phyloP scores from a whole-genome alignment of 441 rosid genomes.

The Syzygium malaccense region DNA sequence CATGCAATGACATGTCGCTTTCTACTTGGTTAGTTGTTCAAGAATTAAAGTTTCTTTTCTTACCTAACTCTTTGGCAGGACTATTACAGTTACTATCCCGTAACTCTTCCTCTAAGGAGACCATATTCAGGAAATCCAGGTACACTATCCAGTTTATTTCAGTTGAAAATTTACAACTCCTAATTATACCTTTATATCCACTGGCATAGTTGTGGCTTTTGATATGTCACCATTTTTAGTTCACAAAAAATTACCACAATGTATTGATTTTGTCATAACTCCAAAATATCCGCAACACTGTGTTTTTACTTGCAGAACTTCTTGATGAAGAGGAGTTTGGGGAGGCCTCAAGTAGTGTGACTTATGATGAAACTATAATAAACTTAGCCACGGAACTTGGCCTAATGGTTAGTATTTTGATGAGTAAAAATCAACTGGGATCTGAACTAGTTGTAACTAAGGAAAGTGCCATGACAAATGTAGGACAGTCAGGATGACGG shows the following conservation, averaged over 20 bases:
- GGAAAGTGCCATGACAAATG: not conserved
- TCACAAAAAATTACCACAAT: not conserved
- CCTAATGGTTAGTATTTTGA: constrained; percentile 33
- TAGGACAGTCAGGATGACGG: constrained; percentile 44
- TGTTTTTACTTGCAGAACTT: constrained; percentile 24
- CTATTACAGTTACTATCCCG: constrained; percentile 67
- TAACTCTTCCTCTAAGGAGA: constrained; percentile 66
- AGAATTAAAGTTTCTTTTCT: not conserved
- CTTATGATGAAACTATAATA: constrained; percentile 25
- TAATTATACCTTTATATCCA: no score
- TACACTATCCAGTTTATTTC: constrained; percentile 4
- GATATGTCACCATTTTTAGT: not conserved
- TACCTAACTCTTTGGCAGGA: constrained; percentile 29
- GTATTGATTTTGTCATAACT: not conserved
- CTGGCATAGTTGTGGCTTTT: not conserved
- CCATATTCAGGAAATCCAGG: constrained; percentile 85
- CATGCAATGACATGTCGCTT: not conserved
- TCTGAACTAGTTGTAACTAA: not conserved
- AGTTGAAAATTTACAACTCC: not conserved
- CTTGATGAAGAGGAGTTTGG: constrained; percentile 58
- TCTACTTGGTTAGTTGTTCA: not conserved
- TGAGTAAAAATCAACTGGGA: not conserved
- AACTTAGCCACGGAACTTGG: constrained; percentile 36
- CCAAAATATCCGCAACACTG: not conserved
- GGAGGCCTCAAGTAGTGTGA: constrained; percentile 3